Percentiles rank a stretch among this genome's conserved stretches.
Conservation (phyloP, 73 alveolate genomes). For the Diophrys appendiculata region DNA sequence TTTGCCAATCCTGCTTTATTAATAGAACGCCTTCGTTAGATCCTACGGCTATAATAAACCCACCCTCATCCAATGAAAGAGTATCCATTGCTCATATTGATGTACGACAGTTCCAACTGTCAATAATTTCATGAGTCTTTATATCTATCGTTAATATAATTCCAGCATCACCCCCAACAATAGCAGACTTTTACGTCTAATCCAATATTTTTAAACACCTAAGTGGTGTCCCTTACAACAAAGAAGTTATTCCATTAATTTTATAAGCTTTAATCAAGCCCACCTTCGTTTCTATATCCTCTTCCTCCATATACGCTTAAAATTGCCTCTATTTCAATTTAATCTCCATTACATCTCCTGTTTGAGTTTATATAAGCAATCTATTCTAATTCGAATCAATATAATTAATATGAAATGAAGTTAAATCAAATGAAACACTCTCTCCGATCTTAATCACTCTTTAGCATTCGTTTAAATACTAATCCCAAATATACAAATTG, state of each 20-base stretch:
- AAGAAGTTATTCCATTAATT: conserved; percentile 66
- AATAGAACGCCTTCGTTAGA: conserved; percentile 75
- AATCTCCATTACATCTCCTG: conserved; percentile 85
- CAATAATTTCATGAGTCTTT: conserved; percentile 81
- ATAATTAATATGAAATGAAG: conserved; percentile 67
- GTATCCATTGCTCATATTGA: conserved; percentile 71
- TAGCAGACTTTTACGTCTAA: conserved; percentile 35
- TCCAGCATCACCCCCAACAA: conserved; percentile 81
- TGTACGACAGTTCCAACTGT: conserved; percentile 78
- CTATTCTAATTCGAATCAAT: conserved; percentile 69
- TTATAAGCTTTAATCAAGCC: conserved; percentile 71
- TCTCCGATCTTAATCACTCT: conserved; percentile 69
- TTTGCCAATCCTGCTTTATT: conserved; percentile 90
- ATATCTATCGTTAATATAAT: conserved; percentile 74
- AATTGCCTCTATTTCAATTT: too few species aligned
- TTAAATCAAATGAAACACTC: conserved; percentile 64
- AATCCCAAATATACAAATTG: conserved; percentile 71
- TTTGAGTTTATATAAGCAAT: conserved; percentile 66
- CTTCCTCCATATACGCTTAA: too few species aligned
- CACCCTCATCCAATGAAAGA: conserved; percentile 74
- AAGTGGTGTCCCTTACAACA: conserved; percentile 58
- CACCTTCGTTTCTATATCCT: too few species aligned
- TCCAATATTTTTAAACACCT: conserved; percentile 65
- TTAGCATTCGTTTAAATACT: conserved; percentile 55
- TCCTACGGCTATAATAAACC: conserved; percentile 85